Base-by-base conservation (phyloP, 768 basidiomycete species). In the Neoboletus brunneissimus region DNA sequence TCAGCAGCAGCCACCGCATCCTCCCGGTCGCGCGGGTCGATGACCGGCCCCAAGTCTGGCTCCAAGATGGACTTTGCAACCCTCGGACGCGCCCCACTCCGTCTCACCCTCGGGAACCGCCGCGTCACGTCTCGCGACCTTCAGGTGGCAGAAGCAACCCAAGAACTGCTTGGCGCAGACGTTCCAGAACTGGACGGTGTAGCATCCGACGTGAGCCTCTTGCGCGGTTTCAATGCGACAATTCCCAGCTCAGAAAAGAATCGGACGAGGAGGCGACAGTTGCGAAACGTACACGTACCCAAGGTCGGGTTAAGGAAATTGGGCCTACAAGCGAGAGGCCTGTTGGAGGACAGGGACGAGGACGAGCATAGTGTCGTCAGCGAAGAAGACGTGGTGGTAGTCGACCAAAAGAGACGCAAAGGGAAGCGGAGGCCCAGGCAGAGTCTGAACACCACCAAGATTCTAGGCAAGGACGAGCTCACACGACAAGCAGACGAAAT, bases 181-280 rank as follows among this genome's bases (percentile, higher is more conserved):
- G 81, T 94, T 2, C 91, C 91, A 3, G 89, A 91, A 62, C 81
- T 82, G 16, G 82, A 83, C 15, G 87, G 85, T 38, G 78, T 87
- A 31, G 87, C 87, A 5, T 79, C 81, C 16, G 82, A 84, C 64
- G 86, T 94, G 49, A 91, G 90, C 64, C 78, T 98, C 34, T 75
- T 97, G 41, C 84, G 88, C 44, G 96, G 96, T 0, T 98, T 98
- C 73, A 89, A 91, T 65, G 96, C 96, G 18, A 98, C 96, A 2
- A 89, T 97, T 42, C 96, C 96, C 13, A 90, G 89, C 67, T 84
- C 94, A 38, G 89, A 93, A 62, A 81, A 85, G 67, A 81, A 91
- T 52, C 86, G 89, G 58, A 77, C 83, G 15, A 78, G 94, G 57
- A 73, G 94, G 59, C 74, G 93, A 55, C 87, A 91, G 70, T 84